These are phyloP conservation scores for Strobilomyces echinocephalus DNA, from an alignment of 768 basidiomycete species.

Conservation along the genomic window DNA sequence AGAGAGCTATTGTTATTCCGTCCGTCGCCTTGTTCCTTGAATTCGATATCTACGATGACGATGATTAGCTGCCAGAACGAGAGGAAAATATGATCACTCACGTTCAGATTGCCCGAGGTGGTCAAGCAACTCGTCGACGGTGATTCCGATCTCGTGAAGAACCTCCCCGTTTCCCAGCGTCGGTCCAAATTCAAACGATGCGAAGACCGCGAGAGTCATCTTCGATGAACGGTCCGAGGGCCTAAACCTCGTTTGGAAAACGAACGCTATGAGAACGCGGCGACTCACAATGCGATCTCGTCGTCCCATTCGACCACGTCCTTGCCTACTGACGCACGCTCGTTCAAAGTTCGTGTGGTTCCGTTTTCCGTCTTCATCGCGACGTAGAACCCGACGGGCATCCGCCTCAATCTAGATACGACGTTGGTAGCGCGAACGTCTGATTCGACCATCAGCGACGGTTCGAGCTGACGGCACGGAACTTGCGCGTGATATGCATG, in stretches of 20 bases:
- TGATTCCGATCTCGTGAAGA: not conserved
- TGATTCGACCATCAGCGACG: not conserved
- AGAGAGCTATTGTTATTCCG: too few relatives aligned
- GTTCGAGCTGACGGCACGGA: too few relatives aligned
- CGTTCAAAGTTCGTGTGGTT: not conserved
- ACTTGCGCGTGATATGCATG: not conserved
- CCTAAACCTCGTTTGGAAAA: not conserved
- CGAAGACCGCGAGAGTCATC: not conserved
- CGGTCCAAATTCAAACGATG: slow-evolving; percentile 5
- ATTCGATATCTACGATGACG: not conserved
- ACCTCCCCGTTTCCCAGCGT: slow-evolving; percentile 7
- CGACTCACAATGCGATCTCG: not conserved
- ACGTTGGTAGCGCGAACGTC: not conserved
- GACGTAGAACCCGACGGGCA: not conserved
- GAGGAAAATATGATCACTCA: not conserved
- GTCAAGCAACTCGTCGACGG: not conserved
- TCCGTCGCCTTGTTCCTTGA: not conserved
- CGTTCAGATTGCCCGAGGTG: not conserved
- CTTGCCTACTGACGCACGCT: not conserved
- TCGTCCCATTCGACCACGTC: slow-evolving; percentile 1
- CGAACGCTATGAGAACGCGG: not conserved
- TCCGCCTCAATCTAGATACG: not conserved
- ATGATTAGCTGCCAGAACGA: not conserved
- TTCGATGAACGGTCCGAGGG: too few relatives aligned
- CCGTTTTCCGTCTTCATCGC: not conserved